Conservation (phyloP, 2,329 filamentous ascomycete species). For the Neofusicoccum parvum region DNA sequence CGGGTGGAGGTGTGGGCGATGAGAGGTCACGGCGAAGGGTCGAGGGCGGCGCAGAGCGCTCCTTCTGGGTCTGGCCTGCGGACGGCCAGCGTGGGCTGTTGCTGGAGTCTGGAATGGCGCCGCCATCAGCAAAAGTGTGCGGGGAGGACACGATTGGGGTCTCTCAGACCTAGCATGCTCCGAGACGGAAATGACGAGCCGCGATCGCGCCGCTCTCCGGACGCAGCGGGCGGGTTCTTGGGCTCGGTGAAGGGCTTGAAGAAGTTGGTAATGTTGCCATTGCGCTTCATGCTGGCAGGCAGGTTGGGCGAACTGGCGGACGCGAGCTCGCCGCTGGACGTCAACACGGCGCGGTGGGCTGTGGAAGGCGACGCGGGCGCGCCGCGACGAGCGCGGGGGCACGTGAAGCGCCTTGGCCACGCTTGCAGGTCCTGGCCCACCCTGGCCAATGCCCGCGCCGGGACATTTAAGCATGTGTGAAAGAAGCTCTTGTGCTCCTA, state of each 20-base stretch:
- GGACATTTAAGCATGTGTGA: background rate
- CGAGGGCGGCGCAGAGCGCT: background rate
- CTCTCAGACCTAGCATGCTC: background rate
- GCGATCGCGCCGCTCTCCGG: slow-evolving; percentile 6
- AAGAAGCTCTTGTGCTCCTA: background rate
- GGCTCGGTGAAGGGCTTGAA: slow-evolving; percentile 44
- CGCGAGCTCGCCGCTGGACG: background rate
- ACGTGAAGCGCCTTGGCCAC: background rate
- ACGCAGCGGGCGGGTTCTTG: slow-evolving; percentile 27
- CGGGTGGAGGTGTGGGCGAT: background rate
- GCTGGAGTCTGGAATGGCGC: background rate
- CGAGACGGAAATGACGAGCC: slow-evolving; percentile 8
- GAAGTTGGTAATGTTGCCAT: slow-evolving; percentile 48
- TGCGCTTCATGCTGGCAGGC: slow-evolving; percentile 20
- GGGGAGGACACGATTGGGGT: background rate
- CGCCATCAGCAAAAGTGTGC: background rate
- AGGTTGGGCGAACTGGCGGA: background rate
- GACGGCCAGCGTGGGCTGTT: background rate
- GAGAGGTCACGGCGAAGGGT: background rate
- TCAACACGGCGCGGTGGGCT: background rate
- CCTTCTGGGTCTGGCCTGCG: background rate
- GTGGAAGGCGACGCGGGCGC: background rate
- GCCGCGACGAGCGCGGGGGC: background rate
- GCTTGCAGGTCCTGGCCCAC: too few species aligned
- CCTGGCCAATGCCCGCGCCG: too few species aligned